Base-by-base conservation (phyloP, 2,329 filamentous ascomycete genomes). In the Tolypocladium ovalisporum region DNA sequence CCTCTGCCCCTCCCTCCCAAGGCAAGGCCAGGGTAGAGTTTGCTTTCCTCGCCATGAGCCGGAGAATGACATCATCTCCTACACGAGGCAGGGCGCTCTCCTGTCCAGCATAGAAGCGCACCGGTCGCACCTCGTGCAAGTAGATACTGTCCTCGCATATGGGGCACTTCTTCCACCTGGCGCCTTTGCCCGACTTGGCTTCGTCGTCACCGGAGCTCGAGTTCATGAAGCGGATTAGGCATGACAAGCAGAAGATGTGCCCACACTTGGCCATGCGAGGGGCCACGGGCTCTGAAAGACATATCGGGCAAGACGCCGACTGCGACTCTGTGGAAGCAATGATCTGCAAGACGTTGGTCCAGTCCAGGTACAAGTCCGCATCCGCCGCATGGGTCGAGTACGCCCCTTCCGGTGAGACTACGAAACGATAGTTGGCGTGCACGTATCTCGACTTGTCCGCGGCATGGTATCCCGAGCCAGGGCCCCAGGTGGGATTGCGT, bases 251-350 rank as follows among this genome's bases (percentile, higher is more conserved):
- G 70, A 97, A 97, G 15, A 99, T 96, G 69, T 99, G 94, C 1
- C 94, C 94, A 67, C 94, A 99, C 68, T 87, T 93, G 47, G 94
- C 92, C 93, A 99, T 99, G 57, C 94, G 86, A 36, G 94, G 92
- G 9, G 94, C 94, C 22, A 96, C 90, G 1, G 94, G 94, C 57
- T 89, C 89, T 2, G 89, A 96, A 34, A 99, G 82, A 68, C 94
- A 99, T 56, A 99, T 99, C 0, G 94, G 94, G 69, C 94, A 99
- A 27, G 89, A 90, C 3, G 92, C 83, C 49, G 85, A 80, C 72
- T 99, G 94, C 0, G 92, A 96, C 71, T 94, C 86, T 57, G 89
- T 83, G 2, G 93, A 97, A 10, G 89, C 94, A 63, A 99, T 80
- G 56, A 99, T 86, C 73, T 99, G 94, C 62, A 97, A 77, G 55